Percentiles rank a stretch among this genome's conserved stretches.
phyloP scores from a whole-genome alignment of 176 grass and related monocot genomes.

The Carex parvula region DNA sequence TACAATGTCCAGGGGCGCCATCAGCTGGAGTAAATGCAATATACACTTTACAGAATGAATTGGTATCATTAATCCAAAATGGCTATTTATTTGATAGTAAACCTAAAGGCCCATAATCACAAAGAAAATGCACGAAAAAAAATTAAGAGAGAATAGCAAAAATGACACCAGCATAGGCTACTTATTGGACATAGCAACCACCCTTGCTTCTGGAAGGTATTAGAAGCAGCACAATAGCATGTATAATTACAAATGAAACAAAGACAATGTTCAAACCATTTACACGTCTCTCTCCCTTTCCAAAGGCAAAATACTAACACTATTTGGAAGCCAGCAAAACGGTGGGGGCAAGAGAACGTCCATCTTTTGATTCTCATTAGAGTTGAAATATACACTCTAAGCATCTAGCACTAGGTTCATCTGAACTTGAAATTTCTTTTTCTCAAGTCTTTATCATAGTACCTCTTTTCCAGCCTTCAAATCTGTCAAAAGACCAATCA shows the following conservation, averaged over 20 bases:
- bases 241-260: conserved; percentile 14
- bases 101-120: too few relatives aligned
- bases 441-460: not conserved
- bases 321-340: conserved; percentile 7
- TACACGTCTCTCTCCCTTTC: not conserved
- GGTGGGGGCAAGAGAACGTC: not conserved
- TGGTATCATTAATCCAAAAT: not conserved
- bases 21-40: not conserved
- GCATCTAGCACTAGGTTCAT: not conserved
- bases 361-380: not conserved
- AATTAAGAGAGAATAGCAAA: not conserved
- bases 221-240: not conserved
- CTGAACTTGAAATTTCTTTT: not conserved
- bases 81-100: too few relatives aligned
- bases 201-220: conserved; percentile 9
- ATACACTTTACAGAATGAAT: not conserved
- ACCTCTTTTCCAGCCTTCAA: not conserved
- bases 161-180: not conserved
- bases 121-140: not conserved
- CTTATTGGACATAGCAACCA: not conserved
- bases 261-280: not conserved
- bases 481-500: not conserved
- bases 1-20: not conserved
- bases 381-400: conserved; percentile 21
- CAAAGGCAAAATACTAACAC: conserved; percentile 9